Conservation (phyloP, 345 rosid genomes). For the Dipteronia dyeriana region DNA sequence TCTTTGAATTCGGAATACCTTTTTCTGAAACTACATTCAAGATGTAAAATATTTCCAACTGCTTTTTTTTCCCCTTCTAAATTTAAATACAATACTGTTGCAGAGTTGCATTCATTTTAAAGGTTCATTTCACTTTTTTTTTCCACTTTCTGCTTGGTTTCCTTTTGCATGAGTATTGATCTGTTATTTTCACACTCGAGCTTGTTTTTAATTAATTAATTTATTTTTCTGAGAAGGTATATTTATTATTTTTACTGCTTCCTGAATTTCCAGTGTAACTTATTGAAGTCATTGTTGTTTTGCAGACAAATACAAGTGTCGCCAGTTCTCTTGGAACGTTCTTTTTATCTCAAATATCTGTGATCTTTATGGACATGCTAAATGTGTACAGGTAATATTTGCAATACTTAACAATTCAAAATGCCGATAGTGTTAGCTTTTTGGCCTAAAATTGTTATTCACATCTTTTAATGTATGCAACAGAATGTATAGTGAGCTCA, state of each 20-base stretch:
- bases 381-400: conserved; percentile 85
- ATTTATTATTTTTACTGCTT: neutral
- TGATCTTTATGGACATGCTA: conserved; percentile 96
- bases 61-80: neutral
- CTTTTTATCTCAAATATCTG: conserved; percentile 83
- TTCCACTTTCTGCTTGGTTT: no score
- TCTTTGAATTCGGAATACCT: neutral
- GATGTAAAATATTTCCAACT: neutral
- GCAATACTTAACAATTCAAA: neutral
- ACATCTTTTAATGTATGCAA: conserved; percentile 24
- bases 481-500: conserved; percentile 99
- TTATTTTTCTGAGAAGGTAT: neutral
- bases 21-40: neutral
- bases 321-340: conserved; percentile 91
- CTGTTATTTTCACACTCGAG: neutral
- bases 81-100: neutral
- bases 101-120: neutral
- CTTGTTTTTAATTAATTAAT: neutral
- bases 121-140: neutral
- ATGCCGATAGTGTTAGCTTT: conserved; percentile 1
- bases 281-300: conserved; percentile 20
- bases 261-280: neutral
- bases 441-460: conserved; percentile 11
- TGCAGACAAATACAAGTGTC: conserved; percentile 98
- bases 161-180: neutral